Evolutionary conservation across 768 basidiomycete species (phyloP).

Genomic region (Tricholoma sp.): DNA sequence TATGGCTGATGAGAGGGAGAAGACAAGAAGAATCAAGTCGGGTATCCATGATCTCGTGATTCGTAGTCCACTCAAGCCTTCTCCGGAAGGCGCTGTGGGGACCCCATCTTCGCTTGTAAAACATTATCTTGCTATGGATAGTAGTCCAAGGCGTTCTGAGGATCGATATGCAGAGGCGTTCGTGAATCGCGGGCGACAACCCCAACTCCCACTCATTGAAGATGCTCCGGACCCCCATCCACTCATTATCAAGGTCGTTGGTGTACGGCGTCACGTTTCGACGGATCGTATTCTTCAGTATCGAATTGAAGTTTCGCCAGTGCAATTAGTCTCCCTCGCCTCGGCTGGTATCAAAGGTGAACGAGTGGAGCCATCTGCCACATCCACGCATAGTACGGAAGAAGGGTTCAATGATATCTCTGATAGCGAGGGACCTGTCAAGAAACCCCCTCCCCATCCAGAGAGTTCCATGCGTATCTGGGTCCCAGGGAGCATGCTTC

Average conservation of each 20-base stretch:
- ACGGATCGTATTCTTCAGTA: conserved; percentile 59
- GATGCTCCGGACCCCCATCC: conserved; percentile 27
- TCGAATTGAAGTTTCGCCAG: conserved; percentile 52
- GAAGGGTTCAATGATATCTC: neutral
- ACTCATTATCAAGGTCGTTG: conserved; percentile 38
- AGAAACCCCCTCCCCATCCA: conserved; percentile 34
- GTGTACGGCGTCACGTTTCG: conserved; percentile 47
- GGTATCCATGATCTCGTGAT: conserved; percentile 13
- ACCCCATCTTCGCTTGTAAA: conserved; percentile 18
- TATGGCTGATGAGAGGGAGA: conserved; percentile 32
- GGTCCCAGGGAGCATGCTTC: conserved; percentile 60
- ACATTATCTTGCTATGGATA: conserved; percentile 14
- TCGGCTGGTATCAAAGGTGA: conserved; percentile 43
- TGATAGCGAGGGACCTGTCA: conserved; percentile 3
- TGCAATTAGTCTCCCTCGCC: conserved; percentile 44
- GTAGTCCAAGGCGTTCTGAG: neutral
- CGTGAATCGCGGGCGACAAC: conserved; percentile 18
- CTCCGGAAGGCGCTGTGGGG: conserved; percentile 14
- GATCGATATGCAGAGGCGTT: conserved; percentile 21
- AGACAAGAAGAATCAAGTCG: conserved; percentile 13
- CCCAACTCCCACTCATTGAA: conserved; percentile 17
- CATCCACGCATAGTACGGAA: conserved; percentile 7
- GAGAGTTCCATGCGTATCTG: conserved; percentile 47
- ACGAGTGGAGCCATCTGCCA: conserved; percentile 10
- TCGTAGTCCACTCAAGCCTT: conserved; percentile 14